Base-by-base conservation (phyloP, 2,329 filamentous ascomycete species). In the Ceratocystis lukuohia region DNA sequence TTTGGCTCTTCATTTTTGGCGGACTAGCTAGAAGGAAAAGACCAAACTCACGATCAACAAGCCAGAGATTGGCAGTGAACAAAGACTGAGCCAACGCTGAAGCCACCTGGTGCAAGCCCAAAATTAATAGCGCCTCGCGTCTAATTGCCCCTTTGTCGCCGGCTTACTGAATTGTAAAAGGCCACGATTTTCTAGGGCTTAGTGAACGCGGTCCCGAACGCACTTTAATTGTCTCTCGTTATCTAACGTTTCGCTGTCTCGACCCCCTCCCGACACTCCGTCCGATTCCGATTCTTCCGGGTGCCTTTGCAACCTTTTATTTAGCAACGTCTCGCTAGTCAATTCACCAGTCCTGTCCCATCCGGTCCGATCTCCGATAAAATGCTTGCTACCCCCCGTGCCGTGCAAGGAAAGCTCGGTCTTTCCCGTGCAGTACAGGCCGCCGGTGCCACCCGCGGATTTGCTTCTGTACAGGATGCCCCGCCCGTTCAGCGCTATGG, bases 401-500 rank as follows among this genome's bases (percentile, higher is more conserved):
- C 76, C 64, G 74, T 71, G 68, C 74, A 74, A 73, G 74, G 73
- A 69, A 74, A 74, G 70, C 46, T 65, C 69, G 74, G 74, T 70
- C 46, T 65, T 20, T 10, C 63, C 10, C 61, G 74, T 70, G 70
- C 74, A 76, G 72, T 78, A 78, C 72, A 75, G 76, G 61, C 65
- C 1, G 72, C 76, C 76, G 70, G 74, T 76, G 48, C 64, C 73
- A 77, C 78, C 71, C 87, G 93, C 76, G 82, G 83, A 71, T 88
- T 96, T 78, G 89, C 89, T 73, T 91, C 89, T 69, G 88, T 91
- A 71, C 86, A 89, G 76, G 88, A 92, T 77, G 78, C 83, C 69
- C 61, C 66, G 30, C 69, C 69, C 33, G 82, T 87, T 64, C 87
- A 88, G 76, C 85, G 84, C 71, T 89, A 95, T 77, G 91, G 94